Conservation (phyloP, 129 eudicot species). For the Lonicera japonica region DNA sequence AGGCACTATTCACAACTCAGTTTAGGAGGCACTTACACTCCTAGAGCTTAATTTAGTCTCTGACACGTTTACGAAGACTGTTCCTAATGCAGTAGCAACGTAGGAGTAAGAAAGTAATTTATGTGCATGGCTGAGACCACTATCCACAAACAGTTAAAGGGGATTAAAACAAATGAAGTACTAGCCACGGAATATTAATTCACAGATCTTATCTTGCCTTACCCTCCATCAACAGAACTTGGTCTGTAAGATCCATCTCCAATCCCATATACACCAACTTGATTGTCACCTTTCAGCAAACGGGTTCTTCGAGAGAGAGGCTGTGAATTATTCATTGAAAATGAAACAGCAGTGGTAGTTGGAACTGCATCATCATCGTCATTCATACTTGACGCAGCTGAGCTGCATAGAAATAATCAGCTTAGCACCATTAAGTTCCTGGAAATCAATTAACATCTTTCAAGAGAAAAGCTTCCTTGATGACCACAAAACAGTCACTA, state of each 20-base stretch:
- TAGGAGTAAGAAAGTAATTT: not conserved
- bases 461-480: not conserved
- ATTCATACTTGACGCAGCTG: slow-evolving; percentile 58
- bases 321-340: slow-evolving; percentile 61
- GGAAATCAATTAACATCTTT: not conserved
- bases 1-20: too few species aligned
- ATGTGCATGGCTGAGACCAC: not conserved
- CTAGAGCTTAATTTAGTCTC: not conserved
- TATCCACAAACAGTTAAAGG: slow-evolving; percentile 2
- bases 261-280: slow-evolving; percentile 42
- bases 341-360: slow-evolving; percentile 57
- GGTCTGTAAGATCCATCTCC: slow-evolving; percentile 45
- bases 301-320: slow-evolving; percentile 90
- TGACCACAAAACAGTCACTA: not conserved
- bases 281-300: slow-evolving; percentile 60
- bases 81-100: not conserved
- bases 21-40: not conserved
- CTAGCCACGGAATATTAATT: slow-evolving; percentile 7
- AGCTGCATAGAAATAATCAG: slow-evolving; percentile 47
- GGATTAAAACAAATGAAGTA: not conserved
- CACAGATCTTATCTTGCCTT: slow-evolving; percentile 18
- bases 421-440: slow-evolving; percentile 6
- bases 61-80: not conserved
- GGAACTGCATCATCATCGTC: slow-evolving; percentile 84
- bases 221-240: slow-evolving; percentile 89